Evolutionary conservation across 768 basidiomycete species (phyloP).

Genomic region (Lactifluus pinguis): DNA sequence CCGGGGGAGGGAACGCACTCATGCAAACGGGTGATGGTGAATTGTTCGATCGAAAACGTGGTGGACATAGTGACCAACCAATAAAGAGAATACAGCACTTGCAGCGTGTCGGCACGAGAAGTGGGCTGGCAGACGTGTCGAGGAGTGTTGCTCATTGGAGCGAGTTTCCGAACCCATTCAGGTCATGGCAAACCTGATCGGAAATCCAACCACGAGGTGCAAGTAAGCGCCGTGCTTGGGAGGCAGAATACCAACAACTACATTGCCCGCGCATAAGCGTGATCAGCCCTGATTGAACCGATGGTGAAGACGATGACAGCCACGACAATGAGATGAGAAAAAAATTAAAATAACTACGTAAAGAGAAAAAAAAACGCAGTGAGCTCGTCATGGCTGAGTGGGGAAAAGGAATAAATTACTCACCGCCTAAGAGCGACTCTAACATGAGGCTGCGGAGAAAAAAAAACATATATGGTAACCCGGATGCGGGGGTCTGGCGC

Average conservation of each 20-base stretch:
- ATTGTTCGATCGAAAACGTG: slow-evolving; percentile 59
- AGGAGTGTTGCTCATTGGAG: slow-evolving; percentile 63
- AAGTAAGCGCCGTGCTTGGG: slow-evolving; percentile 38
- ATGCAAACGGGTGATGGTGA: slow-evolving; percentile 44
- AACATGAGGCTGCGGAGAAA: slow-evolving; percentile 19
- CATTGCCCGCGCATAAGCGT: slow-evolving; percentile 19
- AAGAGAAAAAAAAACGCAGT: slow-evolving; percentile 13
- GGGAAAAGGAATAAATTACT: slow-evolving; percentile 20
- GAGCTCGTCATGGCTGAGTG: slow-evolving; percentile 16
- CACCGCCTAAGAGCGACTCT: slow-evolving; percentile 16
- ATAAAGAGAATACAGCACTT: slow-evolving; percentile 61
- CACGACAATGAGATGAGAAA: neutral
- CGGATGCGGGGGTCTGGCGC: slow-evolving; percentile 42
- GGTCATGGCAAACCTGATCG: slow-evolving; percentile 57
- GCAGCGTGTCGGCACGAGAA: slow-evolving; percentile 66
- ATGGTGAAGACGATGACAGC: neutral
- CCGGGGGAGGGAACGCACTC: slow-evolving; percentile 36
- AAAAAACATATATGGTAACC: slow-evolving; percentile 22
- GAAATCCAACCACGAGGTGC: slow-evolving; percentile 51
- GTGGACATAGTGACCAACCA: slow-evolving; percentile 66
- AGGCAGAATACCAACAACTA: slow-evolving; percentile 18
- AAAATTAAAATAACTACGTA: slow-evolving; percentile 12
- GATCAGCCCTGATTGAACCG: slow-evolving; percentile 23
- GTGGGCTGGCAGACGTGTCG: slow-evolving; percentile 49
- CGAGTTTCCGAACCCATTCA: slow-evolving; percentile 49